Evolutionary conservation across 2,329 filamentous ascomycete species (phyloP), one percentile per base, ranked within the genome.

Genomic region (Pezicula rhizophila): DNA sequence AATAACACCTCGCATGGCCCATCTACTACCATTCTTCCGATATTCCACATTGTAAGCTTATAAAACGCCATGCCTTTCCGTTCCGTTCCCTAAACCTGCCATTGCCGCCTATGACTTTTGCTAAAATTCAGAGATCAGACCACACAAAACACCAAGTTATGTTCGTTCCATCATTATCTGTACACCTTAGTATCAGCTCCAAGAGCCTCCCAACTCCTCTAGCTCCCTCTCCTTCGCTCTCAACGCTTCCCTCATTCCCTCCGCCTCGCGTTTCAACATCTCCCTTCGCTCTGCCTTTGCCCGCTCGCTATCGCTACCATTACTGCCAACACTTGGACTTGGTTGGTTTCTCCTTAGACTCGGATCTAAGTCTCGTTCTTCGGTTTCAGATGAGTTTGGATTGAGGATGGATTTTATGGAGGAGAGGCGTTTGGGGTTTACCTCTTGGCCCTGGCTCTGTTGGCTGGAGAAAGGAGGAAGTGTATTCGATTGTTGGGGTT

Each of bases 321-420:
- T 60, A 56, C 35, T 53, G 47, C 26, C 56, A 52, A 47, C 57
- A 63, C 49, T 71, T 28, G 57, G 53, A 42, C 54, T 53, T 33
- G 15, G 8, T 26, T 46, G 17, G 37, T 11, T 40, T 26, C 14
- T 40, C n/a, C 40, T 20, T 14, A 42, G 25, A 28, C 18, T 25
- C 8, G 40, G 35, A 20, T 46, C 35, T 17, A 37, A 17, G 5
- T 41, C 39, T n/a, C 38, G 41, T 31, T 49, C 43, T 28, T 60
- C 59, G 1, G 50, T 39, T 35, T 60, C 58, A 10, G 52, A 42
- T 47, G 49, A 58, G 5, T 58, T 61, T 2, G 81, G 81, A 54
- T 89, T 90, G 11, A 91, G 69, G 40, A 90, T 84, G 5, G 85
- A 87, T 55, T 84, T 87, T 52, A 90, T 90, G 3, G 85, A 88